These are phyloP conservation scores for Tylopilus plumbeoviolaceoides DNA, from an alignment of 768 basidiomycete genomes.

Conservation along the genomic window DNA sequence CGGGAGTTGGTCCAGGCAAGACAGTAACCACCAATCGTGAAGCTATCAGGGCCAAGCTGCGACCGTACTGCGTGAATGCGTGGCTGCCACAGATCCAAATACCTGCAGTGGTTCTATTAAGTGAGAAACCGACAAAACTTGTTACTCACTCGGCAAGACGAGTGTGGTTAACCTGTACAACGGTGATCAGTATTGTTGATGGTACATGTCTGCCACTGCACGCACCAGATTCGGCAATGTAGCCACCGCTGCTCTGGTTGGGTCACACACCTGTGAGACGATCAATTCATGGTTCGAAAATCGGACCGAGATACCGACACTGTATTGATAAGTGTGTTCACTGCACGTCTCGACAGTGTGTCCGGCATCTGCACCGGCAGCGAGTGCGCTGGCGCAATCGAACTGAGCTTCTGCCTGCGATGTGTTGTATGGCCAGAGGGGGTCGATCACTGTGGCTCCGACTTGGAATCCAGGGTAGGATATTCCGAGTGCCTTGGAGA, in stretches of 20 bases:
- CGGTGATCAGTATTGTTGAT: background rate
- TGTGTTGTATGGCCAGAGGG: conserved; percentile 42
- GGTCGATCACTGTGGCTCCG: conserved; percentile 48
- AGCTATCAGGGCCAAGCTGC: conserved; percentile 45
- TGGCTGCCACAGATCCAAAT: conserved; percentile 54
- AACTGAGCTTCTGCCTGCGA: too few relatives aligned
- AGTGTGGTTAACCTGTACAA: conserved; percentile 47
- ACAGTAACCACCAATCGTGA: conserved; percentile 39
- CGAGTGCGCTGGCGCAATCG: too few relatives aligned
- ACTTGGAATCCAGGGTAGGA: conserved; percentile 42
- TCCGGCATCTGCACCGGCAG: too few relatives aligned
- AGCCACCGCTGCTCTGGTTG: too few relatives aligned
- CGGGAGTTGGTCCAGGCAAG: background rate
- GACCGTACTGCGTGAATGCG: conserved; percentile 44
- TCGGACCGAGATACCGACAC: too few relatives aligned
- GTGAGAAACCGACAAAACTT: background rate
- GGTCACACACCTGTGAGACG: too few relatives aligned
- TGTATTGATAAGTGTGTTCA: too few relatives aligned
- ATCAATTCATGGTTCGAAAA: too few relatives aligned
- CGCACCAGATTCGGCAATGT: too few relatives aligned
- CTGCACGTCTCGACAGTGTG: too few relatives aligned
- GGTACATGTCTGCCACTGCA: too few relatives aligned
- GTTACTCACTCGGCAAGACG: conserved; percentile 41
- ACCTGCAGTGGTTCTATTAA: conserved; percentile 28
- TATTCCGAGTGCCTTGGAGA: conserved; percentile 38